phyloP scores from a whole-genome alignment of 2,329 filamentous ascomycete genomes.

The Pochonia chlamydosporia region DNA sequence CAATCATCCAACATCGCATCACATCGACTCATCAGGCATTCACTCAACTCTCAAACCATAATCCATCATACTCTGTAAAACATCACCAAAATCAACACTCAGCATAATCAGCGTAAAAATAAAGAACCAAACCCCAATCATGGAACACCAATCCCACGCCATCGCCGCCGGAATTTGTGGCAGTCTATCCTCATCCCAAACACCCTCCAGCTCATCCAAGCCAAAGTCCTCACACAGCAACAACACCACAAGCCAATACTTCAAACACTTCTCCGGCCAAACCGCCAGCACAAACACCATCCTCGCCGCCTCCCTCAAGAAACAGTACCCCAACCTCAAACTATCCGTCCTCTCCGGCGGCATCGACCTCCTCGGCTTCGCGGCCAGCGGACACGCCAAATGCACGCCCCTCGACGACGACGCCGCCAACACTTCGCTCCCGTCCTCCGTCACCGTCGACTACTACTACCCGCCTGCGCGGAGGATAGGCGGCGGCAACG shows the following conservation, averaged over 20 bases:
- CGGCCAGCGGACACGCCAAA: slow-evolving; percentile 29
- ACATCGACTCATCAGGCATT: no score
- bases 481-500: slow-evolving; percentile 25
- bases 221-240: not conserved
- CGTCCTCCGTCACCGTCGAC: slow-evolving; percentile 31
- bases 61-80: no score
- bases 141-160: no score
- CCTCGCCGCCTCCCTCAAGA: slow-evolving; percentile 32
- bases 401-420: slow-evolving; percentile 23
- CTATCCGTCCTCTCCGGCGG: slow-evolving; percentile 28
- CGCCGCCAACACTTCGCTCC: slow-evolving; percentile 15
- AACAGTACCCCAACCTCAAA: slow-evolving; percentile 36
- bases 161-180: no score
- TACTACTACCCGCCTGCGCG: slow-evolving; percentile 30
- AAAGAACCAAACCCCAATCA: no score
- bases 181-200: no score
- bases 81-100: no score
- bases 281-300: slow-evolving; percentile 38
- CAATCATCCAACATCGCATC: no score
- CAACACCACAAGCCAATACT: slow-evolving; percentile 12
- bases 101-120: no score
- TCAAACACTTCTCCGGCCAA: slow-evolving; percentile 33
- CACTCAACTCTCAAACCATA: no score
- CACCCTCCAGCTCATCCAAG: no score
- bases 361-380: slow-evolving; percentile 36